Conservation (phyloP, 768 basidiomycete genomes). For the Termitomyces sp. region DNA sequence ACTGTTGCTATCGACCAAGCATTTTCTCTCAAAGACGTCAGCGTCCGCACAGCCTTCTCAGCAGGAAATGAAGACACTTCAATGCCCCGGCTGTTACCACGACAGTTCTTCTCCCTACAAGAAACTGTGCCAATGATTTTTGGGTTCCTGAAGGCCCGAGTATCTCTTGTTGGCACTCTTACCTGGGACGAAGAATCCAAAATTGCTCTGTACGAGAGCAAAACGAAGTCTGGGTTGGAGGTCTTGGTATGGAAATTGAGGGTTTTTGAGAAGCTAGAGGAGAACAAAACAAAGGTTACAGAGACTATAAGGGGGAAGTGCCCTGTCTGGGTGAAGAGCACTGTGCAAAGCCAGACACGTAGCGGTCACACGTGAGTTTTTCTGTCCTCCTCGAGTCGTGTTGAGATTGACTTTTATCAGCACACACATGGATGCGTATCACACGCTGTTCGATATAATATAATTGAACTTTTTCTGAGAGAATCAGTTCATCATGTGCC, state of each 20-base stretch:
- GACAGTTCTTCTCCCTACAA: constrained; percentile 26
- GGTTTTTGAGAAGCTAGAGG: constrained; percentile 22
- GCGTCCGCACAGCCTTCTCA: constrained; percentile 10
- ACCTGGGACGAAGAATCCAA: constrained; percentile 27
- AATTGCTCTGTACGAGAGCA: constrained; percentile 27
- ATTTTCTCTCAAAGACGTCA: constrained; percentile 10
- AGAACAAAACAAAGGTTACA: constrained; percentile 23
- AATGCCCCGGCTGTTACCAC: constrained; percentile 13
- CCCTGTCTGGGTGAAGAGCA: constrained; percentile 19
- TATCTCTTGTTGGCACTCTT: constrained; percentile 26
- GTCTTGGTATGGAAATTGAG: constrained; percentile 28
- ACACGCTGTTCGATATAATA: constrained; percentile 21
- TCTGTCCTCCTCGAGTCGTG: not conserved
- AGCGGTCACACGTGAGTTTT: constrained; percentile 25
- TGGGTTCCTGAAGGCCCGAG: constrained; percentile 23
- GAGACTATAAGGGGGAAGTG: constrained; percentile 29
- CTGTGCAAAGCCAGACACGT: constrained; percentile 22
- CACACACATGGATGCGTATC: constrained; percentile 27
- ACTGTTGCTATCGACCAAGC: constrained; percentile 14
- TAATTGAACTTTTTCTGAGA: not conserved
- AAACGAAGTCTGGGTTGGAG: constrained; percentile 12
- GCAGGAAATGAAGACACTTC: not conserved
- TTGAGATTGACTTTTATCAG: constrained; percentile 10
- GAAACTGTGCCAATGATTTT: constrained; percentile 30
- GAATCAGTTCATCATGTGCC: not conserved